phyloP scores from a whole-genome alignment of 208 protist species.

The Spongospora subterranea region DNA sequence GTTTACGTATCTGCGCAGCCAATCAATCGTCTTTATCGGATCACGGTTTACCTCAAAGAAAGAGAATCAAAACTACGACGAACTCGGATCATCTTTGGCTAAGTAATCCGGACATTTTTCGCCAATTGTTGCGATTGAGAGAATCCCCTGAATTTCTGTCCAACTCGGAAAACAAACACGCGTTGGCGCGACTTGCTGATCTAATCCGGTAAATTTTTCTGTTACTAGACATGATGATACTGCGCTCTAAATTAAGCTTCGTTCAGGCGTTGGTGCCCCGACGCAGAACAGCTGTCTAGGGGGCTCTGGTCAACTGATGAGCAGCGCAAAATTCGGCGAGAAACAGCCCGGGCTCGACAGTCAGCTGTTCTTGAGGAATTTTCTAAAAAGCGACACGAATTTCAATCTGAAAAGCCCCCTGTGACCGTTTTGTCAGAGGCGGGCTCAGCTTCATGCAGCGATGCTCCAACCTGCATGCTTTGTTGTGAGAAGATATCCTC shows the following conservation, averaged over 20 bases:
- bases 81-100: too few relatives aligned
- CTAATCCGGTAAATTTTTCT: not conserved
- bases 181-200: not conserved
- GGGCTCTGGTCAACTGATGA: not conserved
- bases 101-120: too few relatives aligned
- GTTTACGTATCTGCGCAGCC: too few relatives aligned
- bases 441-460: not conserved
- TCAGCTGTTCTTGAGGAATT: not conserved
- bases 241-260: too few relatives aligned
- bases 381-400: constrained; percentile 14
- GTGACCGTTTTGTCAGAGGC: not conserved
- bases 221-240: too few relatives aligned
- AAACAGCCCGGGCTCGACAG: not conserved
- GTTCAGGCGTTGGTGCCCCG: not conserved
- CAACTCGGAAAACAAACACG: not conserved
- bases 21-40: too few relatives aligned
- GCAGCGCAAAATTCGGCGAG: not conserved
- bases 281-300: not conserved
- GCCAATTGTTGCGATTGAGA: too few relatives aligned
- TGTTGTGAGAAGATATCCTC: not conserved
- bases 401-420: not conserved
- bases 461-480: not conserved
- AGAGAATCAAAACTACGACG: too few relatives aligned
- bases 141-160: too few relatives aligned
- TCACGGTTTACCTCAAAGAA: too few relatives aligned